phyloP scores from a whole-genome alignment of 148 eudicot genomes.

The Silene conica region DNA sequence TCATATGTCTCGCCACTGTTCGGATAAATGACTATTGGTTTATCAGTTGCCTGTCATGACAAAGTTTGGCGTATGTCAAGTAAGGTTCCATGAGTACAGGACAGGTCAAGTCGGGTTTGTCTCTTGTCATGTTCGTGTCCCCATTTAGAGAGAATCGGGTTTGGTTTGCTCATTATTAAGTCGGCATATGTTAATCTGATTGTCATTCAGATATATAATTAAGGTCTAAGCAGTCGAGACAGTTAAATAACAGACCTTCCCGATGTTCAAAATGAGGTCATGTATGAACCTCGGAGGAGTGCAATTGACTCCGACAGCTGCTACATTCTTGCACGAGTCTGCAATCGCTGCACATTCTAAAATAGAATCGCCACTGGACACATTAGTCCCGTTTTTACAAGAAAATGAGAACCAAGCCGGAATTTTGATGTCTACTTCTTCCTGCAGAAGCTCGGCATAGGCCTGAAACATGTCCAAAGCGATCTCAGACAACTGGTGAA shows the following conservation, averaged over 20 bases:
- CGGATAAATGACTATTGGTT: constrained; percentile 85
- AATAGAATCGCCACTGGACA: constrained; percentile 87
- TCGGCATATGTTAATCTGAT: no score
- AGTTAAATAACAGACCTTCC: constrained; percentile 42
- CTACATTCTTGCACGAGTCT: constrained; percentile 59
- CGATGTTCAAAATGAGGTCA: constrained; percentile 54
- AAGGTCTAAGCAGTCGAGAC: no score
- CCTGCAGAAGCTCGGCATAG: constrained; percentile 70
- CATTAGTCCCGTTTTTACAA: constrained; percentile 81
- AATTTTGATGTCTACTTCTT: constrained; percentile 55
- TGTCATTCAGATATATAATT: no score
- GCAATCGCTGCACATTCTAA: constrained; percentile 66
- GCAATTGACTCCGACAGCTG: constrained; percentile 82
- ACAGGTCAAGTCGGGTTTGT: background rate
- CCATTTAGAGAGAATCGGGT: background rate
- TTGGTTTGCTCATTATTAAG: no score
- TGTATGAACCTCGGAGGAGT: constrained; percentile 79
- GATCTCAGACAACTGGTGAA: no score
- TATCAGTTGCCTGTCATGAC: constrained; percentile 51
- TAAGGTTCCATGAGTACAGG: background rate
- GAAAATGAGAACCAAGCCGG: constrained; percentile 94
- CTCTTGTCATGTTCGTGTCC: background rate
- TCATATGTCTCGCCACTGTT: constrained; percentile 94
- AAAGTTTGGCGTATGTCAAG: background rate
- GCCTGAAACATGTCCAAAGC: constrained; percentile 42